Evolutionary conservation across 495 filamentous ascomycete genomes (phyloP).

Genomic region (Elaphomyces granulatus): DNA sequence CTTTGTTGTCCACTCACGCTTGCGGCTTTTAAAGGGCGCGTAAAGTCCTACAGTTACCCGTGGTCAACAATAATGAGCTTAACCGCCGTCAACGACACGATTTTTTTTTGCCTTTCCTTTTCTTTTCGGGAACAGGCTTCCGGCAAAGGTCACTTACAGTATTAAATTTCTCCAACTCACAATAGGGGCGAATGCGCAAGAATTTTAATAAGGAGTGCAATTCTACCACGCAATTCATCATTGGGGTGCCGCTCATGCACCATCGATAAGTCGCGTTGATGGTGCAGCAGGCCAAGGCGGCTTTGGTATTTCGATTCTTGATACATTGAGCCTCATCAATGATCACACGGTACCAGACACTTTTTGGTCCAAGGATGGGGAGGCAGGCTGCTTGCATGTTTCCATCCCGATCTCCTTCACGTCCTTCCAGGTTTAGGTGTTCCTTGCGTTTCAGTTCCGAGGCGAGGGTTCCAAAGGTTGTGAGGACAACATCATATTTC

Average conservation of each 20-base stretch:
- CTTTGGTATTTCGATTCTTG: slow-evolving; percentile 67
- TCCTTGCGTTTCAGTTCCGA: slow-evolving; percentile 50
- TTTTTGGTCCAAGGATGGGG: slow-evolving; percentile 47
- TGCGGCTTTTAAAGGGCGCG: slow-evolving; percentile 36
- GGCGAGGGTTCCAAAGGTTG: slow-evolving; percentile 71
- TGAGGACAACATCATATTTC: slow-evolving; percentile 70
- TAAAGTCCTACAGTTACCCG: slow-evolving; percentile 33
- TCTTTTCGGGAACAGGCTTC: too few relatives aligned
- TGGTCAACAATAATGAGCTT: too few relatives aligned
- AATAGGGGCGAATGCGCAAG: slow-evolving; percentile 70
- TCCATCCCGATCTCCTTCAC: slow-evolving; percentile 4
- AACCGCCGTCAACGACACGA: too few relatives aligned
- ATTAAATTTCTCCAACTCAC: slow-evolving; percentile 46
- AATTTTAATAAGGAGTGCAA: slow-evolving; percentile 75
- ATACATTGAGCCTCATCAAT: slow-evolving; percentile 91
- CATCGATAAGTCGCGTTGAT: slow-evolving; percentile 56
- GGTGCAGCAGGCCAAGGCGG: slow-evolving; percentile 43
- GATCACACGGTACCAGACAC: slow-evolving; percentile 71
- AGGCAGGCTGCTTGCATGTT: slow-evolving; percentile 19
- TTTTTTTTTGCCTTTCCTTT: too few relatives aligned
- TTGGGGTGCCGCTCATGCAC: slow-evolving; percentile 86
- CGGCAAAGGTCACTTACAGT: slow-evolving; percentile 32
- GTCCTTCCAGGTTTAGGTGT: slow-evolving; percentile 22
- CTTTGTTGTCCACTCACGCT: slow-evolving; percentile 19
- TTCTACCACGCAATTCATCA: slow-evolving; percentile 81